Evolutionary conservation across 345 rosid genomes (phyloP).

Genomic region (Citropsis articulata): DNA sequence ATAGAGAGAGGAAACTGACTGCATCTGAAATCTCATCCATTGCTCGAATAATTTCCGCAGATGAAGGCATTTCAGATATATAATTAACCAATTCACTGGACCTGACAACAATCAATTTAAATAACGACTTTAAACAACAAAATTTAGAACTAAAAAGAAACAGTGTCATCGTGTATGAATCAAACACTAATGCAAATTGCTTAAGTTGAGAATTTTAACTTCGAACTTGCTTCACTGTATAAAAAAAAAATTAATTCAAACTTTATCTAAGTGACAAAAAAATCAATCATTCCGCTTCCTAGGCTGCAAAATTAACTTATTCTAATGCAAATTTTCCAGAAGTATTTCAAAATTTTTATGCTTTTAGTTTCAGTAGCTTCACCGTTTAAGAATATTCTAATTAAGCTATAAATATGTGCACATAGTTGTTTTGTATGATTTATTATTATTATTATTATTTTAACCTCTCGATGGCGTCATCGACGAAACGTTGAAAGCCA

Average conservation of each 20-base stretch:
- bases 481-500: conserved; percentile 86
- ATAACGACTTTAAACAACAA: neutral
- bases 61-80: conserved; percentile 66
- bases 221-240: neutral
- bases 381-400: neutral
- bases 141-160: neutral
- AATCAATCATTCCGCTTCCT: neutral
- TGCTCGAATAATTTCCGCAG: conserved; percentile 64
- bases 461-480: conserved; percentile 83
- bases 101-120: conserved; percentile 37
- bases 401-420: neutral
- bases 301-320: neutral
- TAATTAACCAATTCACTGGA: conserved; percentile 63
- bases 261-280: neutral
- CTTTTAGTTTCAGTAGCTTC: neutral
- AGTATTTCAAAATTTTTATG: neutral
- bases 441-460: neutral
- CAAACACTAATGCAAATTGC: no score
- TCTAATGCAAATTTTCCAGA: neutral
- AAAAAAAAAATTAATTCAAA: no score
- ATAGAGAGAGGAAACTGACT: conserved; percentile 26
- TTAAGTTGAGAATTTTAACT: no score
- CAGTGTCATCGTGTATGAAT: neutral
- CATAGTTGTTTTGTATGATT: neutral
- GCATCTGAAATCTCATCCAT: conserved; percentile 94